These are phyloP conservation scores for Exophiala sp. DNA, from an alignment of 2,329 filamentous ascomycete genomes.

Conservation along the genomic window DNA sequence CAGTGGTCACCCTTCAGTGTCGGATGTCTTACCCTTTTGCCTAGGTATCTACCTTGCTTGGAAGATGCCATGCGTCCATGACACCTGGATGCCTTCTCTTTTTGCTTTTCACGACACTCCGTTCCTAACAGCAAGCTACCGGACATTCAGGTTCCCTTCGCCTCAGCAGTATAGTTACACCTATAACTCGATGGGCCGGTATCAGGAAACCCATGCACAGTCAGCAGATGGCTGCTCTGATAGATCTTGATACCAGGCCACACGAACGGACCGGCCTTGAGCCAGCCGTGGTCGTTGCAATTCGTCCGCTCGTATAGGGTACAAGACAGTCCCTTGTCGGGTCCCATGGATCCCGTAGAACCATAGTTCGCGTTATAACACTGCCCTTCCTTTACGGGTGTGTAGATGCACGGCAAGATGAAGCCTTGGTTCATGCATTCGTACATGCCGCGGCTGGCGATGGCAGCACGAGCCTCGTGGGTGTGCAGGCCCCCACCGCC, in stretches of 20 bases:
- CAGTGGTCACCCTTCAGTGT: neutral
- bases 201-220: neutral
- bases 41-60: neutral
- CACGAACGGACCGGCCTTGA: constrained; percentile 1
- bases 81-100: neutral
- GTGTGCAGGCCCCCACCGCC: neutral
- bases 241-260: constrained; percentile 16
- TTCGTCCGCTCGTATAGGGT: constrained; percentile 13
- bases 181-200: constrained; percentile 11
- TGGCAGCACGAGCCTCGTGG: neutral
- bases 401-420: constrained; percentile 14
- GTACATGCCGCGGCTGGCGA: constrained; percentile 6
- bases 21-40: too few relatives aligned
- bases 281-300: constrained; percentile 15
- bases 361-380: constrained; percentile 18
- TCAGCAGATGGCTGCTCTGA: constrained; percentile 7
- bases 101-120: neutral
- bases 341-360: constrained; percentile 14
- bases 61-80: constrained; percentile 10
- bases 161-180: neutral
- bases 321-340: constrained; percentile 18
- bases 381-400: constrained; percentile 7
- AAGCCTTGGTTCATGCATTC: constrained; percentile 15
- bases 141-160: neutral
- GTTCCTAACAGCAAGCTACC: neutral